These are phyloP conservation scores for Fusarium nelsonii DNA, from an alignment of 2,329 filamentous ascomycete species.

Conservation along the genomic window DNA sequence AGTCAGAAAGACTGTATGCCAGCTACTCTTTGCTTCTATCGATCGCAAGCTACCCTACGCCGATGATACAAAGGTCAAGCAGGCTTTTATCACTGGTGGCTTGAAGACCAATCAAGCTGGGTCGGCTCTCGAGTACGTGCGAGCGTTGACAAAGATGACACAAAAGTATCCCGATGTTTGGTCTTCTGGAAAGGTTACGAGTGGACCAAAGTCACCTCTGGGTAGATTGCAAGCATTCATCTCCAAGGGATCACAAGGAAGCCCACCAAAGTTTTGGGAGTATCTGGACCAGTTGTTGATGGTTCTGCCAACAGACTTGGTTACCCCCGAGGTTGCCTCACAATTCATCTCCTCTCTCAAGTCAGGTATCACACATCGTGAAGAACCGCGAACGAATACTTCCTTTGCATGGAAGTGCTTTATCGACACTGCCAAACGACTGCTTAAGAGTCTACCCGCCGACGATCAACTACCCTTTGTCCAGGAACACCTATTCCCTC, in stretches of 20 bases:
- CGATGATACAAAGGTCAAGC: slow-evolving; percentile 65
- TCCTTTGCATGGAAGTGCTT: slow-evolving; percentile 81
- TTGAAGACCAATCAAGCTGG: slow-evolving; percentile 78
- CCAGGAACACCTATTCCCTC: slow-evolving; percentile 64
- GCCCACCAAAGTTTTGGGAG: slow-evolving; percentile 78
- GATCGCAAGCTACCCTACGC: slow-evolving; percentile 62
- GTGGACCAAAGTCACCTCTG: slow-evolving; percentile 65
- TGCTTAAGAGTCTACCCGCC: slow-evolving; percentile 61
- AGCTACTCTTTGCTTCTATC: slow-evolving; percentile 64
- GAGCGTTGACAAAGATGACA: slow-evolving; percentile 76
- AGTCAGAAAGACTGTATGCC: slow-evolving; percentile 65
- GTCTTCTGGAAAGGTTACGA: slow-evolving; percentile 64
- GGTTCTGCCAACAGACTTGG: slow-evolving; percentile 64
- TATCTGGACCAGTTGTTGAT: slow-evolving; percentile 73
- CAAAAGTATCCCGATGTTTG: slow-evolving; percentile 75
- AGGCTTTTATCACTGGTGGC: slow-evolving; percentile 77
- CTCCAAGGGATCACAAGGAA: slow-evolving; percentile 86
- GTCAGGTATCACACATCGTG: slow-evolving; percentile 76
- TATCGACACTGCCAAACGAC: slow-evolving; percentile 70
- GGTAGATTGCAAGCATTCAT: slow-evolving; percentile 77
- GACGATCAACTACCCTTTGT: slow-evolving; percentile 62
- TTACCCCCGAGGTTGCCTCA: slow-evolving; percentile 63
- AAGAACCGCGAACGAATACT: slow-evolving; percentile 78
- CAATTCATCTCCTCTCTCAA: slow-evolving; percentile 76
- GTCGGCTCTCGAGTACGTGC: slow-evolving; percentile 78